Evolutionary conservation across 108 stramenopile species (phyloP), one percentile per base, ranked within the genome.

Genomic region (Fragilaria crotonensis): DNA sequence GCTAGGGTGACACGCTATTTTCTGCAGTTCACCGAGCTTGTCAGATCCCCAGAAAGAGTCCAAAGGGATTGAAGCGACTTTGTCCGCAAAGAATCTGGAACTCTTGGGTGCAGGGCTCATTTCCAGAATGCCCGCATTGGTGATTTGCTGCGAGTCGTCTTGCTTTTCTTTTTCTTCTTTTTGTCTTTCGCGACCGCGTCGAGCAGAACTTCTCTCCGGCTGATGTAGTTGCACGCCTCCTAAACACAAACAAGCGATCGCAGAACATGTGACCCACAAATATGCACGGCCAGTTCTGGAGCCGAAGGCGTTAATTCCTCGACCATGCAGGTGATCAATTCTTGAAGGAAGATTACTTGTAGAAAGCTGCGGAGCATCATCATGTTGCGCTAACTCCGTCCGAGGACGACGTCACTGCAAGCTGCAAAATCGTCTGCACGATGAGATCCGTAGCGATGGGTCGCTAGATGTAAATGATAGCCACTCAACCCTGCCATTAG

Each of bases 391-490:
- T 60, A 57, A 85, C 80, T 9, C 56, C 21, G 19, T 63, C 67
- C 5, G 63, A 54, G 4, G 17, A 25, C 3, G 57, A 69, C 3
- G 45, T 48, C 1, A 66, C 70, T 5, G 73, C 68, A 36, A 84
- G 68, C 25, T 75, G 61, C 28, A 92, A 56, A 5, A 89, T 73
- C 25, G 87, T 89, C 47, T 92, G 90, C 5, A 84, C 57, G 22
- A 62, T 92, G 90, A 29, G 83, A 85, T 54, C 87, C 90, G 59
- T 83, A 92, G 59, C 90, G 75, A 66, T 92, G 90, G 14, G 80
- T 81, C 33, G 85, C 72, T 45, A 92, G 57, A 58, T 87, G 85
- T 4, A 82, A 57, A 63, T 76, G 70, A 54, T 92, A 92, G 3
- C 86, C 74, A 19, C 47, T 41, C 52, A 83, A 66, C 36, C 74